Evolutionary conservation across 257 asterid species (phyloP).

Genomic region (Datura wrightii): DNA sequence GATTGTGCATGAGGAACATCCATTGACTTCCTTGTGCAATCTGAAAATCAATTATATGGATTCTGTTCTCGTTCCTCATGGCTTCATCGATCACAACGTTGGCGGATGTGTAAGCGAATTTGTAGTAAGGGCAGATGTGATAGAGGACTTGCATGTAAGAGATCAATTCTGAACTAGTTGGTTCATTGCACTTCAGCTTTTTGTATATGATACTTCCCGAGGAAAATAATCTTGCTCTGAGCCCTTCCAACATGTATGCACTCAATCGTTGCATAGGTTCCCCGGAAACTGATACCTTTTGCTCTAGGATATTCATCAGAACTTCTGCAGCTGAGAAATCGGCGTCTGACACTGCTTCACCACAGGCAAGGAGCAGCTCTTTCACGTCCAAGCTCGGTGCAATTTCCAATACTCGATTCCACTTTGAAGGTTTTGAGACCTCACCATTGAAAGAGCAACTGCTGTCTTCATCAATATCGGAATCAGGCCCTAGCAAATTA

Average conservation of each 20-base stretch:
- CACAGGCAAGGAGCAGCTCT: slow-evolving; percentile 70
- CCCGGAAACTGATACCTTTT: slow-evolving; percentile 82
- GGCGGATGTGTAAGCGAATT: slow-evolving; percentile 83
- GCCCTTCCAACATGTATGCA: slow-evolving; percentile 94
- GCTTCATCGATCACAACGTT: slow-evolving; percentile 76
- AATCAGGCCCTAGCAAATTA: slow-evolving; percentile 71
- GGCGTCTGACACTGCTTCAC: slow-evolving; percentile 70
- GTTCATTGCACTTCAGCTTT: slow-evolving; percentile 85
- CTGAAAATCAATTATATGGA: slow-evolving; percentile 87
- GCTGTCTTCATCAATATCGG: slow-evolving; percentile 66
- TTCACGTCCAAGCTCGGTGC: slow-evolving; percentile 79
- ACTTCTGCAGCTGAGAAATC: slow-evolving; percentile 69
- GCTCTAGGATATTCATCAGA: slow-evolving; percentile 70
- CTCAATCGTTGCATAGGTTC: slow-evolving; percentile 86
- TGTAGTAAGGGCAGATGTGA: slow-evolving; percentile 81
- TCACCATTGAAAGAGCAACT: slow-evolving; percentile 60
- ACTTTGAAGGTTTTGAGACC: slow-evolving; percentile 51
- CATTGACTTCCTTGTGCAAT: slow-evolving; percentile 99
- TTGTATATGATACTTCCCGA: slow-evolving; percentile 94
- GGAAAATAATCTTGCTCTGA: slow-evolving; percentile 73
- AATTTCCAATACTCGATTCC: slow-evolving; percentile 66
- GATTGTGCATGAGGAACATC: slow-evolving; percentile 58
- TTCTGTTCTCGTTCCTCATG: slow-evolving; percentile 66
- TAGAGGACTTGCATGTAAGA: slow-evolving; percentile 83
- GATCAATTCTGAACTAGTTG: slow-evolving; percentile 79